Percentiles rank a stretch among this genome's conserved stretches.
phyloP scores from a whole-genome alignment of 768 basidiomycete genomes.

The Amanita rubescens region DNA sequence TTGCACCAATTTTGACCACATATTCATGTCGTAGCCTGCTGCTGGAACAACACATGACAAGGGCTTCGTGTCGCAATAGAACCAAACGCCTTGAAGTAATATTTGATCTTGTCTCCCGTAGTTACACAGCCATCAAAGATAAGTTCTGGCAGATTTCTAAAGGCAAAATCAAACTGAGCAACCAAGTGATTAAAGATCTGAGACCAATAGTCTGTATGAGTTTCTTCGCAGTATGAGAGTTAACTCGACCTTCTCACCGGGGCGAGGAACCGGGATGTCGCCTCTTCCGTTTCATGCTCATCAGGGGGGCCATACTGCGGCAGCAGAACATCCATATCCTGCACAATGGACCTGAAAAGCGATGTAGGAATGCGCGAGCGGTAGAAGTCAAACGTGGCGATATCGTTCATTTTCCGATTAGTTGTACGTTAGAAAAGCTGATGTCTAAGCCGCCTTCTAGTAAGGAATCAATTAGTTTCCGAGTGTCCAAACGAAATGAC shows the following conservation, averaged over 20 bases:
- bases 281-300: constrained; percentile 15
- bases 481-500: not conserved
- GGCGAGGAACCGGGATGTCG: constrained; percentile 18
- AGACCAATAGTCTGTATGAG: constrained; percentile 6
- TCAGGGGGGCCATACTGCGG: constrained; percentile 14
- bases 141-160: constrained; percentile 17
- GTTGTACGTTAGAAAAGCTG: constrained; percentile 1
- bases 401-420: constrained; percentile 10
- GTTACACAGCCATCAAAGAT: constrained; percentile 8
- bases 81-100: constrained; percentile 16
- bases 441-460: not conserved
- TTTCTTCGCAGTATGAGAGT: constrained; percentile 10
- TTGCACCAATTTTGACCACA: constrained; percentile 11
- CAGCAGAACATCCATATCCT: constrained; percentile 15
- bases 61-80: constrained; percentile 11
- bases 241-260: constrained; percentile 10
- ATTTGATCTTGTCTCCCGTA: constrained; percentile 8
- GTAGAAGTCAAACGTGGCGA: constrained; percentile 15
- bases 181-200: constrained; percentile 19
- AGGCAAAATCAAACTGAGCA: constrained; percentile 12
- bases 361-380: too few species aligned
- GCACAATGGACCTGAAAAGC: constrained; percentile 17
- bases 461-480: not conserved
- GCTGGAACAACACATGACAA: too few species aligned
- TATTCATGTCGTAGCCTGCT: too few species aligned